Conservation (phyloP, 75 land plant species). For the Cunninghamia lanceolata region DNA sequence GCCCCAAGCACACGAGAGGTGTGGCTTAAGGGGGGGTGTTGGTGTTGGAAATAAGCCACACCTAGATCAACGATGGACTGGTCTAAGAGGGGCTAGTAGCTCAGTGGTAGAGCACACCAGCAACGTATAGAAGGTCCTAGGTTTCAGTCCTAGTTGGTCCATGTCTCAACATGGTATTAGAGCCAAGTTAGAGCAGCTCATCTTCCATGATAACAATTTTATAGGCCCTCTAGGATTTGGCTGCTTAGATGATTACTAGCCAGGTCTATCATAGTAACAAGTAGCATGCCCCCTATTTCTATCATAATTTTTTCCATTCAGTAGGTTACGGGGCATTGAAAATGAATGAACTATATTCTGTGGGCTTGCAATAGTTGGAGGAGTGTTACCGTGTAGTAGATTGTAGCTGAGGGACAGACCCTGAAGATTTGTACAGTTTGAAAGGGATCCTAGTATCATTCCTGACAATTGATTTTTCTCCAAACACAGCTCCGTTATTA, state of each 20-base stretch:
- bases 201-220: slow-evolving; percentile 43
- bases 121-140: no score
- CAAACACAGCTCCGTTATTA: not conserved
- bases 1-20: no score
- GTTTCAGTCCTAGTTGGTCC: no score
- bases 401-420: slow-evolving; percentile 37
- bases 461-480: slow-evolving; percentile 27
- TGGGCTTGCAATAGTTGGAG: not conserved
- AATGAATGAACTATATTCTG: slow-evolving; percentile 30
- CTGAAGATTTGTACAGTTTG: slow-evolving; percentile 23
- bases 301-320: slow-evolving; percentile 35
- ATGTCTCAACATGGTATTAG: no score
- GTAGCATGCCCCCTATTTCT: slow-evolving; percentile 54
- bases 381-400: no score
- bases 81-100: no score
- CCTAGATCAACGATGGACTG: no score
- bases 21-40: no score
- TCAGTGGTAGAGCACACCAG: no score
- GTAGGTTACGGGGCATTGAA: slow-evolving; percentile 45
- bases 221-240: slow-evolving; percentile 41
- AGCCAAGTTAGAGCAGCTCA: slow-evolving; percentile 33
- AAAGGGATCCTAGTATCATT: slow-evolving; percentile 32
- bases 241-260: slow-evolving; percentile 51
- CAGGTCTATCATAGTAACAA: no score
- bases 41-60: no score